Conservation (phyloP, 1,284 basidiomycete genomes). For the Malassezia japonica region DNA sequence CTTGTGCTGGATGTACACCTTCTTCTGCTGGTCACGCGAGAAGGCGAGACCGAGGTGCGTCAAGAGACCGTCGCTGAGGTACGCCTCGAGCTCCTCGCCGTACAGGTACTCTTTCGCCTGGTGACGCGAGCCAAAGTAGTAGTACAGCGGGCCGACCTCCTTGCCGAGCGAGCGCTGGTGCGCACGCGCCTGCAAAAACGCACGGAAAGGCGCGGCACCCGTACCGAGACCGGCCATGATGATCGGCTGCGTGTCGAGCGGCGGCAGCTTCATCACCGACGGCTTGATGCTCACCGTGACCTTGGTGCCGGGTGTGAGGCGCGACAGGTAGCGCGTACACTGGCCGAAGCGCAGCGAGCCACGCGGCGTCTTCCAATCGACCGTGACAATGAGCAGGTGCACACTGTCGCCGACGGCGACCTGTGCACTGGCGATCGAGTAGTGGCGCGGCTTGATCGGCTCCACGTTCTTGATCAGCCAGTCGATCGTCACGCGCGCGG, state of each 20-base stretch:
- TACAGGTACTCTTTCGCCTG: conserved; percentile 91
- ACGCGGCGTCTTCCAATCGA: conserved; percentile 78
- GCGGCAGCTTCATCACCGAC: conserved; percentile 97
- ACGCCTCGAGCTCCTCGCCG: conserved; percentile 67
- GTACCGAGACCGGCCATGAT: conserved; percentile 98
- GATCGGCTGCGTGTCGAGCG: conserved; percentile 72
- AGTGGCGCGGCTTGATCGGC: conserved; percentile 81
- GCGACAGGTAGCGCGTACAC: conserved; percentile 87
- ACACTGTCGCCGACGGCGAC: conserved; percentile 87
- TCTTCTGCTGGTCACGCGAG: conserved; percentile 79
- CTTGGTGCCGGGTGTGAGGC: conserved; percentile 72
- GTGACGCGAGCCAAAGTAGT: conserved; percentile 97
- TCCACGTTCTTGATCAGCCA: conserved; percentile 71
- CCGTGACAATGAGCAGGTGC: conserved; percentile 87
- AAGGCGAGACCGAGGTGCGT: conserved; percentile 86
- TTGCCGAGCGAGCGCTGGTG: conserved; percentile 66
- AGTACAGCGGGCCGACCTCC: conserved; percentile 79
- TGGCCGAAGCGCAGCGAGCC: conserved; percentile 79
- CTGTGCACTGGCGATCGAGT: conserved; percentile 92
- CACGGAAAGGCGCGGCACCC: conserved; percentile 94
- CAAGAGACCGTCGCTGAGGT: conserved; percentile 70
- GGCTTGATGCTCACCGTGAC: conserved; percentile 97
- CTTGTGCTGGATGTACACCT: conserved; percentile 98
- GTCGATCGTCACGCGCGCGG: conserved; percentile 65
- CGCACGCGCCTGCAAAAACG: conserved; percentile 90